Evolutionary conservation across 805 yeast genomes (phyloP).

Genomic region (Pichia pseudocactophila): DNA sequence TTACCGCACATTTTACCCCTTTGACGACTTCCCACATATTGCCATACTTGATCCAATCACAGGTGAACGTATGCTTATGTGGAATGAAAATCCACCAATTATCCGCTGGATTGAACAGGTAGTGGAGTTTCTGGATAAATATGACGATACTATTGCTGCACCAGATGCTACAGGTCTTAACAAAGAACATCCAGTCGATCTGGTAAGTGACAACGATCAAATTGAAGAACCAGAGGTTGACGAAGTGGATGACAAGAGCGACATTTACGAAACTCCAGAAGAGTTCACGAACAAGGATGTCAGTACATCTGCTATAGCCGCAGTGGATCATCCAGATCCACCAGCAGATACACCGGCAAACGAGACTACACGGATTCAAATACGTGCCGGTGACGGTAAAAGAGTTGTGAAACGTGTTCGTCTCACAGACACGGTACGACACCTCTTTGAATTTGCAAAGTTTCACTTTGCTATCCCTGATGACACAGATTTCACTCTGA

Average conservation of each 20-base stretch:
- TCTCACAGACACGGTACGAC: conserved; percentile 46
- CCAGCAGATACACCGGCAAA: conserved; percentile 35
- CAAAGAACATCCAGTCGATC: conserved; percentile 15
- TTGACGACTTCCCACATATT: conserved; percentile 72
- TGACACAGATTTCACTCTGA: conserved; percentile 45
- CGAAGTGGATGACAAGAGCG: conserved; percentile 3
- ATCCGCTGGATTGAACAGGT: conserved; percentile 59
- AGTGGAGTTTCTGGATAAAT: conserved; percentile 55
- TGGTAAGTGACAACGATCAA: conserved; percentile 19
- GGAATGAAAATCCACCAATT: conserved; percentile 63
- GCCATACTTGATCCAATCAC: conserved; percentile 92
- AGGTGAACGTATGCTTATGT: conserved; percentile 75
- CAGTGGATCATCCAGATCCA: conserved; percentile 54
- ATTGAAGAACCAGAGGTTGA: conserved; percentile 24
- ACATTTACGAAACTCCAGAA: conserved; percentile 1
- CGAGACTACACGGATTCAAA: conserved; percentile 68
- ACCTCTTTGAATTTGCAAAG: conserved; percentile 62
- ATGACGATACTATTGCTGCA: conserved; percentile 60
- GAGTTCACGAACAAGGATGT: conserved; percentile 14
- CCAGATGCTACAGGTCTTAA: conserved; percentile 27
- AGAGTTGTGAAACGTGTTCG: conserved; percentile 66
- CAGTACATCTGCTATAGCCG: conserved; percentile 8
- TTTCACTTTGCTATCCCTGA: conserved; percentile 37
- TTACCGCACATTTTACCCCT: conserved; percentile 65
- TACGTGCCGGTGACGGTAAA: conserved; percentile 83